Percentiles rank a stretch among this genome's conserved stretches.
Conservation (phyloP, 2,329 filamentous ascomycete genomes). For the Aureobasidium zeae region DNA sequence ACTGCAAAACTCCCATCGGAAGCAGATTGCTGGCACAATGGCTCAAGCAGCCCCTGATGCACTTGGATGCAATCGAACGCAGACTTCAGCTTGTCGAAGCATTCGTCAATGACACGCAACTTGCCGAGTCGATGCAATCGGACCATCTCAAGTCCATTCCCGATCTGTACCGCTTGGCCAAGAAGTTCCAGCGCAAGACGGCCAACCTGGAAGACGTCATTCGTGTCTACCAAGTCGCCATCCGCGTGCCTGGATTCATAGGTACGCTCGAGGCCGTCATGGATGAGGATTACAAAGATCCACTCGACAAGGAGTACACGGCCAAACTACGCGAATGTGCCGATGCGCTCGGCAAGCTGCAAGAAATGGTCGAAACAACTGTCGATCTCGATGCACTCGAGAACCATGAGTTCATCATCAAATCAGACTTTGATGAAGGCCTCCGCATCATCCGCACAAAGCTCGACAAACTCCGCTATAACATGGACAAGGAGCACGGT, state of each 20-base stretch:
- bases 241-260: slow-evolving; percentile 82
- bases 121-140: slow-evolving; percentile 93
- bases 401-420: slow-evolving; percentile 97
- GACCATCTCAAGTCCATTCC: slow-evolving; percentile 88
- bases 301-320: slow-evolving; percentile 80
- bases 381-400: slow-evolving; percentile 92
- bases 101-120: slow-evolving; percentile 84
- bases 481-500: slow-evolving; percentile 76
- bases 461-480: slow-evolving; percentile 70
- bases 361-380: slow-evolving; percentile 98
- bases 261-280: slow-evolving; percentile 85
- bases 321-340: slow-evolving; percentile 65
- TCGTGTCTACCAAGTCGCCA: slow-evolving; percentile 86
- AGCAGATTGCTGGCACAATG: slow-evolving; percentile 86
- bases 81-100: slow-evolving; percentile 91
- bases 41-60: slow-evolving; percentile 97
- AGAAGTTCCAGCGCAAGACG: slow-evolving; percentile 85
- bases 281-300: slow-evolving; percentile 85
- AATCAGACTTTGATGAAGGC: slow-evolving; percentile 90
- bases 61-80: slow-evolving; percentile 74
- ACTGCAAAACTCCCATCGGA: slow-evolving; percentile 93
- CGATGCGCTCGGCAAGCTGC: slow-evolving; percentile 71
- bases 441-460: slow-evolving; percentile 83
- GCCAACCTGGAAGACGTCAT: slow-evolving; percentile 95
- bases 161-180: slow-evolving; percentile 85